Evolutionary conservation across 495 filamentous ascomycete species (phyloP).

Genomic region (Lophiostoma macrostomum): DNA sequence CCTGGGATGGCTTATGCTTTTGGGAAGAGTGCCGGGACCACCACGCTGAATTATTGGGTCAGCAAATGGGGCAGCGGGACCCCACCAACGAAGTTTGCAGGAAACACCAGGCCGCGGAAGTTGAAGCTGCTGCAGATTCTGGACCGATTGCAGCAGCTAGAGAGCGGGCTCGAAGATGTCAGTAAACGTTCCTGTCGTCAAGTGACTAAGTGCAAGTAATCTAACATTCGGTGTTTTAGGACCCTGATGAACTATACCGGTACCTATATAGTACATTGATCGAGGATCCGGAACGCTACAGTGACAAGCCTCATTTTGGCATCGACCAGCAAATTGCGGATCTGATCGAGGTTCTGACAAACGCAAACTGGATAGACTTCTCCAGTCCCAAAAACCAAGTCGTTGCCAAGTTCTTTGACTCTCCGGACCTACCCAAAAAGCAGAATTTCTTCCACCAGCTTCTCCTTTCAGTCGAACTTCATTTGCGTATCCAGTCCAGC

Average conservation of each 20-base stretch:
- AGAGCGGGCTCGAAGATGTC: constrained; percentile 54
- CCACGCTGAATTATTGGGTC: constrained; percentile 60
- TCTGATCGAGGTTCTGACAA: constrained; percentile 60
- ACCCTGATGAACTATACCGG: constrained; percentile 36
- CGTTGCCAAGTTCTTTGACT: constrained; percentile 60
- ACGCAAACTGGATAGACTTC: constrained; percentile 66
- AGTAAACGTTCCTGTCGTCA: constrained; percentile 37
- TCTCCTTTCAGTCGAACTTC: constrained; percentile 64
- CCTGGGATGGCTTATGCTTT: constrained; percentile 60
- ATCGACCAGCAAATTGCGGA: constrained; percentile 67
- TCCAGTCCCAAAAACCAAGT: constrained; percentile 61
- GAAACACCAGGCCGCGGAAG: constrained; percentile 52
- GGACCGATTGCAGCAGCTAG: constrained; percentile 54
- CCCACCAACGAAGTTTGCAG: constrained; percentile 49
- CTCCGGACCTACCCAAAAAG: constrained; percentile 47
- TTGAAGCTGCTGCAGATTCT: constrained; percentile 52
- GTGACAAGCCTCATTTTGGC: constrained; percentile 45
- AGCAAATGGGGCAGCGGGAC: constrained; percentile 49
- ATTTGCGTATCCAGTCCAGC: constrained; percentile 57
- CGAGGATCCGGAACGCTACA: constrained; percentile 44
- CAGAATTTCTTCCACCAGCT: constrained; percentile 69
- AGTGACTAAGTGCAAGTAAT: constrained; percentile 16
- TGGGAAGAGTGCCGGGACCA: constrained; percentile 56
- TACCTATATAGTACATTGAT: constrained; percentile 45
- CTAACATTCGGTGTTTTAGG: constrained; percentile 33